A percentile compares a stretch with the other conserved stretches of the same genome.
These are phyloP conservation scores for Fraxinus pennsylvanica DNA, from an alignment of 257 asterid genomes.

Conservation along the genomic window DNA sequence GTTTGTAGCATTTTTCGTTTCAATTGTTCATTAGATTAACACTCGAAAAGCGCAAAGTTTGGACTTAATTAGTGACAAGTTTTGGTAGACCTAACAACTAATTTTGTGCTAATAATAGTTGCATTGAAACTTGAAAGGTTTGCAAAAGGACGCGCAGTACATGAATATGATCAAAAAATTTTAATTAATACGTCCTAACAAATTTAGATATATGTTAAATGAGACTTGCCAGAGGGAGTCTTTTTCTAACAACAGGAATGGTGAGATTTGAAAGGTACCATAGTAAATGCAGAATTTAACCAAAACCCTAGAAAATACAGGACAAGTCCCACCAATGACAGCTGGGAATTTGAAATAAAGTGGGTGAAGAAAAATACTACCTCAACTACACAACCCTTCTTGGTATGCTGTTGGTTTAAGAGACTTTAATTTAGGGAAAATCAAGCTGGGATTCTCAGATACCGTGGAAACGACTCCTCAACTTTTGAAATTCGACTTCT, in stretches of 20 bases:
- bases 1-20: not conserved
- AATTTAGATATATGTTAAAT: not conserved
- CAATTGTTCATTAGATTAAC: not conserved
- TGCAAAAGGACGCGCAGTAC: not conserved
- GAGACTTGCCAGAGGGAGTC: not conserved
- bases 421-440: not conserved
- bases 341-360: conserved; percentile 26
- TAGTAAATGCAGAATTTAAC: not conserved
- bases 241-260: not conserved
- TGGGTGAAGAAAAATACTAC: conserved; percentile 14
- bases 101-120: not conserved
- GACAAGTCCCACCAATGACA: conserved; percentile 4
- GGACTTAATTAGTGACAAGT: not conserved
- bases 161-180: not conserved
- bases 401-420: not conserved
- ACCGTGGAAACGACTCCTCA: too few species aligned
- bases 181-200: not conserved
- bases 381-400: conserved; percentile 5
- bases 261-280: not conserved
- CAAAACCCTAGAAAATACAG: not conserved
- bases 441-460: too few species aligned
- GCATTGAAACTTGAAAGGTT: not conserved
- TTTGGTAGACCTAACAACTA: not conserved
- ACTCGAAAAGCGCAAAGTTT: not conserved
- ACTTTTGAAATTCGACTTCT: not conserved